A percentile compares a stretch with the other conserved stretches of the same genome.
Conservation (phyloP, 2,329 filamentous ascomycete species). For the Pestalotiopsis sp. region DNA sequence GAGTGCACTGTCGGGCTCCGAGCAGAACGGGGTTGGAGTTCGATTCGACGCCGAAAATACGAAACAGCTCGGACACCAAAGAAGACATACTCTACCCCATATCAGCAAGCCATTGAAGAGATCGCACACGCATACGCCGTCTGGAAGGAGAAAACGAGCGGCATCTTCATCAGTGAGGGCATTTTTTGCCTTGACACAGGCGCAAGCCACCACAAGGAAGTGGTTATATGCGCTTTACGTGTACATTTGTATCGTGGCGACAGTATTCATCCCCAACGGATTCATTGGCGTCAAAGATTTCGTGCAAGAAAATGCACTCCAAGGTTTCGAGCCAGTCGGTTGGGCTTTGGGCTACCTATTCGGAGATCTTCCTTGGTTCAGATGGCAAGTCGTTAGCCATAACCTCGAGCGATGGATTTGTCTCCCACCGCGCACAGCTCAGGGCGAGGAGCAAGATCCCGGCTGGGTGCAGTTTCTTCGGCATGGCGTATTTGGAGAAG, state of each 20-base stretch:
- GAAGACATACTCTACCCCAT: slow-evolving; percentile 57
- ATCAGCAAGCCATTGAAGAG: slow-evolving; percentile 34
- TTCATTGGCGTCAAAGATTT: slow-evolving; percentile 67
- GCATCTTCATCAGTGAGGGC: slow-evolving; percentile 67
- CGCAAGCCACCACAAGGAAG: slow-evolving; percentile 75
- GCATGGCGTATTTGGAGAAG: slow-evolving; percentile 66
- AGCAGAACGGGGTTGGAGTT: slow-evolving; percentile 6
- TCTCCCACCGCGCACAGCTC: slow-evolving; percentile 55
- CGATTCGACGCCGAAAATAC: slow-evolving; percentile 15
- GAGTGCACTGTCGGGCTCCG: background rate
- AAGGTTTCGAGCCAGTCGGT: slow-evolving; percentile 78
- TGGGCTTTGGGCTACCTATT: slow-evolving; percentile 92
- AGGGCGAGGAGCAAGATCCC: slow-evolving; percentile 41
- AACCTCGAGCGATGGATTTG: slow-evolving; percentile 76
- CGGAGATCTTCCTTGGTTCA: slow-evolving; percentile 73
- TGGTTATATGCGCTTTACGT: slow-evolving; percentile 83
- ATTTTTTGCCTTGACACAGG: slow-evolving; percentile 78
- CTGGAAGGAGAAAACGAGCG: slow-evolving; percentile 66
- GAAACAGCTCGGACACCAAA: slow-evolving; percentile 18
- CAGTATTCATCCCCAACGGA: slow-evolving; percentile 58
- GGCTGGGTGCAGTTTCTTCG: slow-evolving; percentile 70
- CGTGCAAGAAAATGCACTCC: slow-evolving; percentile 67
- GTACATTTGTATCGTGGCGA: slow-evolving; percentile 66
- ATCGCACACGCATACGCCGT: slow-evolving; percentile 56
- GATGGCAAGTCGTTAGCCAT: slow-evolving; percentile 69